Evolutionary conservation across 2,329 filamentous ascomycete species (phyloP).

Genomic region (Fusarium guadeloupense): DNA sequence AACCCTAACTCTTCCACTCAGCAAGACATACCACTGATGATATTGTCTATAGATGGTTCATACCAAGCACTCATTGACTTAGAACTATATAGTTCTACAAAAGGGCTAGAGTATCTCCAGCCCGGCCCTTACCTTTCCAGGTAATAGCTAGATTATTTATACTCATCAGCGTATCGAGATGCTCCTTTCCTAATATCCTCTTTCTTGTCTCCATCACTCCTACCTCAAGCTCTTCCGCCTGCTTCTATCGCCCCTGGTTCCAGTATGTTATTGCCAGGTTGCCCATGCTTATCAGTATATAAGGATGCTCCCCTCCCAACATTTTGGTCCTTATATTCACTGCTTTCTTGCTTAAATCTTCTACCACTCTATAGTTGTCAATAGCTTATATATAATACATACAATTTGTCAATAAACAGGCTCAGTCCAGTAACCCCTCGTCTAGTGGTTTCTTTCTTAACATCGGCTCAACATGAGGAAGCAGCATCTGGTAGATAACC

Average conservation of each 20-base stretch:
- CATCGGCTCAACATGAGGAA: slow-evolving; percentile 5
- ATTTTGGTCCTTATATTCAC: background rate
- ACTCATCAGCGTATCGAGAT: background rate
- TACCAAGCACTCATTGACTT: background rate
- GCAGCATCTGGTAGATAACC: background rate
- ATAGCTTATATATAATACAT: background rate
- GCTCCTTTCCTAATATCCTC: background rate
- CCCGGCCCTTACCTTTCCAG: background rate
- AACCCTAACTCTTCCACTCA: background rate
- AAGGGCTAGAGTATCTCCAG: slow-evolving; percentile 4
- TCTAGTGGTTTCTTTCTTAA: background rate
- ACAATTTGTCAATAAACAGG: background rate
- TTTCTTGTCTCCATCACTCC: background rate
- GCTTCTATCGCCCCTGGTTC: background rate
- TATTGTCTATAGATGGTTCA: background rate
- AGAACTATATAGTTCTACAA: background rate
- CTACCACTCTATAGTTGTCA: background rate
- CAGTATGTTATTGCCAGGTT: background rate
- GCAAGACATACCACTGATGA: background rate
- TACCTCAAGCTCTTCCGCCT: background rate
- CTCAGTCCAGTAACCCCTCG: background rate
- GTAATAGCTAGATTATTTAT: background rate
- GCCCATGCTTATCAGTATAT: background rate
- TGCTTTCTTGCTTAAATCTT: background rate
- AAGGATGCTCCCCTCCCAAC: background rate